Evolutionary conservation across 371 early-diverging fungal species (phyloP).

Genomic region (Astathelohania contejeani): DNA sequence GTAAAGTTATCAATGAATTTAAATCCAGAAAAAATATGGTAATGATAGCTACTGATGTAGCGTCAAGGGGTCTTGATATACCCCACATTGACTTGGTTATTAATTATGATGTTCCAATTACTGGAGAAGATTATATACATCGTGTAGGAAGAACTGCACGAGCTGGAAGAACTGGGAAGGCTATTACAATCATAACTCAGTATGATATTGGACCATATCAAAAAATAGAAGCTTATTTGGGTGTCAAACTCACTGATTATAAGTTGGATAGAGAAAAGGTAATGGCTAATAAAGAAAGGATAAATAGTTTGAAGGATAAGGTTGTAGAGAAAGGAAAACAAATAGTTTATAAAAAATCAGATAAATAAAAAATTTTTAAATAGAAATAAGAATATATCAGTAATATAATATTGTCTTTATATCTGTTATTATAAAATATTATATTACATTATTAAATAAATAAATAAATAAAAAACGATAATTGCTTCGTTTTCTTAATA

Average conservation of each 20-base stretch:
- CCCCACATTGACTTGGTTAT: constrained; percentile 78
- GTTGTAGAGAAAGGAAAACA: too few relatives aligned
- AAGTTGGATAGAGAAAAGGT: constrained; percentile 1
- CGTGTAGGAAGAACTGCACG: constrained; percentile 87
- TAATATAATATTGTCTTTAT: too few relatives aligned
- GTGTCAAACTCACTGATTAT: constrained; percentile 24
- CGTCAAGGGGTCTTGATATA: constrained; percentile 86
- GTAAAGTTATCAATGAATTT: constrained; percentile 73
- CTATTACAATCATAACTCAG: constrained; percentile 83
- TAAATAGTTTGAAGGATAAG: constrained; percentile 13
- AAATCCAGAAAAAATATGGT: constrained; percentile 69
- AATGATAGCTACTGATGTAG: constrained; percentile 89
- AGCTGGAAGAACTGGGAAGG: constrained; percentile 73
- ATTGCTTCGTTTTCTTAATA: too few relatives aligned
- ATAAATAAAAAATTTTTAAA: too few relatives aligned
- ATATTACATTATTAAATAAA: too few relatives aligned
- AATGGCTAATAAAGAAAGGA: constrained; percentile 3
- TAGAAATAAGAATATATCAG: too few relatives aligned
- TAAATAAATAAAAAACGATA: too few relatives aligned
- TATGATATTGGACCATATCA: constrained; percentile 71
- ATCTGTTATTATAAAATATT: too few relatives aligned
- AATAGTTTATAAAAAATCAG: constrained; percentile 15
- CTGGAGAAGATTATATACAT: constrained; percentile 80
- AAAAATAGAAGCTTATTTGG: constrained; percentile 54
- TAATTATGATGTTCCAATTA: constrained; percentile 83